Evolutionary conservation across 495 filamentous ascomycete genomes (phyloP), one percentile per base, ranked within the genome.

Genomic region (Echria macrotheca): DNA sequence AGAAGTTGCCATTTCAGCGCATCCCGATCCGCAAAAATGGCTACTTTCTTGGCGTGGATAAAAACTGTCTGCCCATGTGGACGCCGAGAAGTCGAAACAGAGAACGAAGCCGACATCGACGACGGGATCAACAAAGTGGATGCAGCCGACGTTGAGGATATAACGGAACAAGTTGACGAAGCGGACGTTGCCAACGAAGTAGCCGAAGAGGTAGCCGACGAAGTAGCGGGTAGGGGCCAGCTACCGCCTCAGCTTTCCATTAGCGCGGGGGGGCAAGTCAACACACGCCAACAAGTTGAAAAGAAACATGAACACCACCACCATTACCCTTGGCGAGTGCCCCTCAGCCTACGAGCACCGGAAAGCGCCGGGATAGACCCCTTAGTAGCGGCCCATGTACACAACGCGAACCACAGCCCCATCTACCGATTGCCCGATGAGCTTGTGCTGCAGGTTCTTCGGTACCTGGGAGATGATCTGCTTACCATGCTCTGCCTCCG

Each of bases 301-400:
- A 32, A 45, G 43, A 15, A 45, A 33, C 41, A 44, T 28, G 24
- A 44, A 44, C 41, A 33, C 43, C 26, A 45, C 14, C 28, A 33
- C 28, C 43, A 18, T 17, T 33, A 32, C 26, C 22, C 43, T 45
- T 15, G 28, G 43, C 43, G 35, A 39, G 21, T 40, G 35, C 46
- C 35, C 46, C 35, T 40, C 35, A 22, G 23, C 46, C 22, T 47
- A 8, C 31, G 45, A 24, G 45, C 37, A 44, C 41, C 12, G 26
- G 43, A 45, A 28, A 45, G 43, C 23, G 15, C 46, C 23, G 33
- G 35, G 33, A 49, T 39, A 1, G 24, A 39, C 46, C 46, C 46
- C 46, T 49, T 49, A 21, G n/a, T 49, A 40, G 46, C 46, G 46
- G 46, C 46, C 46, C 19, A 40, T 31, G 46, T 49, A n/a, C 24